Evolutionary conservation across 2,329 filamentous ascomycete species (phyloP), one percentile per base, ranked within the genome.

Genomic region (Pseudogymnoascus sp.): DNA sequence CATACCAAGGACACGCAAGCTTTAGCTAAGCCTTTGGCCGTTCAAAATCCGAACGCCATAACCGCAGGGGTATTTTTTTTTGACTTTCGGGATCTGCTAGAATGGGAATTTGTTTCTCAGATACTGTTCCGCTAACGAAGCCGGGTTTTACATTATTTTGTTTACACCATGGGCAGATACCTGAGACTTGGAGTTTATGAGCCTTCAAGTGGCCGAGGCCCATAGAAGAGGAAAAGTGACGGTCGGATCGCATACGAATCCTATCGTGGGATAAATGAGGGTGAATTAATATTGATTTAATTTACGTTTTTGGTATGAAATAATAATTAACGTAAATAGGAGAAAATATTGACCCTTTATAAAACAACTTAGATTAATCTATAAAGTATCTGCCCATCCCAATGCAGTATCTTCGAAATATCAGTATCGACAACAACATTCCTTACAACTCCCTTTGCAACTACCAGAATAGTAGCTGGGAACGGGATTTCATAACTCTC

Each of bases 391-490:
- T 34, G 71, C 65, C 73, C 74, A 75, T 45, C 64, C 63, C 45
- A 75, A 61, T 13, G 70, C 71, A 18, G 64, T 62, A 39, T 64
- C 60, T 72, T 68, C 13, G 63, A 69, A 64, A 70, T 76, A 58
- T 75, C 71, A 8, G 74, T 65, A 12, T 76, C 71, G 3, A 74
- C 63, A 59, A 66, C 72, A 0, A 67, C 62, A 41, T 76, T 75
- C 19, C 70, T 66, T 33, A 76, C 71, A 7, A 71, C 59, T 0
- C 73, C 72, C 4, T 68, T 62, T 58, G 63, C 58, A 59, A 74
- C 73, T 0, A 77, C 71, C 35, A 76, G 62, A 6, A 77, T 59
- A 0, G 71, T 74, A 1, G 73, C 68, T 2, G 75, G 74, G 12
- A 76, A 63, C 1, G 74, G 74, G 6, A 77, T 67, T 26, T 65